Base-by-base conservation (phyloP, 208 protist species). In the Trypanosoma melophagium region DNA sequence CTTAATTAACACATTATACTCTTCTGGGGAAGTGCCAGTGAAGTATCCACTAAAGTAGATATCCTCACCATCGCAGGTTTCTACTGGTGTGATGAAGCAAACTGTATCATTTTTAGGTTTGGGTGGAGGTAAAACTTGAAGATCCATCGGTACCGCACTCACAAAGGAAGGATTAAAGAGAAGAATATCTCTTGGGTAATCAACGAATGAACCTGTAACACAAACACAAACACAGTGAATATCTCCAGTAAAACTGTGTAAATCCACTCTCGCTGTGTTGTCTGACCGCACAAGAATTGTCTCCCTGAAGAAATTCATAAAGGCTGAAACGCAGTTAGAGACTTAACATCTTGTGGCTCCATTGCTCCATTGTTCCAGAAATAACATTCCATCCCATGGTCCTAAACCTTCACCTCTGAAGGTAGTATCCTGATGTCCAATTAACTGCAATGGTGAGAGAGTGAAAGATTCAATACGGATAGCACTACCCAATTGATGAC, bases 31-130 rank as follows among this genome's bases (percentile, higher is more conserved):
- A 3, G 5, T 40, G 22, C 58, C 40, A 13, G 10, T 31, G 25
- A 63, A 63, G 9, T 38, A 52, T 9, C 58, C 58, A n/a, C 45
- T 41, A 35, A 63, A 63, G 35, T 51, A 14, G 13, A 63, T n/a
- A 17, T 63, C 58, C 38, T 49, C 58, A 52, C 58, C 58, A 63
- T 63, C 58, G 13, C 35, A 2, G 21, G 58, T 40, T 19, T 52
- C 9, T 38, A 1, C 31, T 17, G 58, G 58, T n/a, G 42, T 31
- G n/a, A 63, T 63, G 17, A 53, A 52, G 42, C 44, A 9, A 49
- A 63, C 41, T 17, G 58, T 63, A 41, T 63, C 58, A 17, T 52
- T 52, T 63, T 9, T 40, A 21, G 58, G 58, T 19, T 16, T 63
- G 16, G 58, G 58, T 17, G 58, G 58, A 35, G 25, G 35, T 14